Conservation (phyloP, 2,329 filamentous ascomycete species). For the Alternaria gaisen region DNA sequence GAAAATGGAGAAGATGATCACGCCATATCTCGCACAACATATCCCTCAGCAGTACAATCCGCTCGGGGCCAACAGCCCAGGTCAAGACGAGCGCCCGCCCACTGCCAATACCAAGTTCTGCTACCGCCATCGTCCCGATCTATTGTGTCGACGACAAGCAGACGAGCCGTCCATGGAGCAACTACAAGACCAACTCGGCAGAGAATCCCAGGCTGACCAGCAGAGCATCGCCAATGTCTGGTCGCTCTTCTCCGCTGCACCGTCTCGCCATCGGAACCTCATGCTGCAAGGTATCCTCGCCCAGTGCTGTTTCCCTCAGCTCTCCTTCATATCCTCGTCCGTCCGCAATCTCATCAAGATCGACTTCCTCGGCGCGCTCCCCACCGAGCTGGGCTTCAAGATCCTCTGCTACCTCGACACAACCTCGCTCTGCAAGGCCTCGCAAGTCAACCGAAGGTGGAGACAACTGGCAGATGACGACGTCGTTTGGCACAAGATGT, state of each 20-base stretch:
- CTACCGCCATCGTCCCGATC: conserved; percentile 92
- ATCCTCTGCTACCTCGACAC: conserved; percentile 94
- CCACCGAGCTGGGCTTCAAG: conserved; percentile 90
- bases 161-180: conserved; percentile 97
- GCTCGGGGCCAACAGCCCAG: conserved; percentile 64
- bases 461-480: conserved; percentile 92
- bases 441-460: conserved; percentile 92
- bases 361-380: conserved; percentile 90
- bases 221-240: conserved; percentile 97
- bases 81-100: conserved; percentile 30
- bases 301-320: conserved; percentile 96
- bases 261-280: conserved; percentile 89
- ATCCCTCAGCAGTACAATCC: conserved; percentile 90
- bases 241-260: conserved; percentile 96
- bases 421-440: conserved; percentile 91
- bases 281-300: conserved; percentile 97
- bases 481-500: conserved; percentile 98
- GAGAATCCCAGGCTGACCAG: conserved; percentile 83
- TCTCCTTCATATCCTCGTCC: conserved; percentile 89
- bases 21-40: conserved; percentile 88
- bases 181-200: conserved; percentile 88
- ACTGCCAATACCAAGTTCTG: conserved; percentile 87
- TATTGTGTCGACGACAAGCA: conserved; percentile 90
- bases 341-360: conserved; percentile 96
- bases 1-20: conserved; percentile 79